Conservation (phyloP, 371 early-diverging fungal species). For the Mortierella sp. region DNA sequence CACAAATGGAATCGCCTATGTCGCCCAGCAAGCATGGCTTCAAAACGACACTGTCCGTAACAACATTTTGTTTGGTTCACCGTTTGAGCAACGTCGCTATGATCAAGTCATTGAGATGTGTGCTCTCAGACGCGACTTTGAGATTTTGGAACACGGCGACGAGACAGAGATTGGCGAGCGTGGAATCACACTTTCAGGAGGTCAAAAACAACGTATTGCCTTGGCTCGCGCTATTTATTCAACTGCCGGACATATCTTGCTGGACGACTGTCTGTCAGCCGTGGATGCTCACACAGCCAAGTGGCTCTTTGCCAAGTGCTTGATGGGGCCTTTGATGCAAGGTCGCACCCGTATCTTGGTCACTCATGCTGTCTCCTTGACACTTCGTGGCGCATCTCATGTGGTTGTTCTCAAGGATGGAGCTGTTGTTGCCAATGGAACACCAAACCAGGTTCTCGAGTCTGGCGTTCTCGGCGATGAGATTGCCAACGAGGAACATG, state of each 20-base stretch:
- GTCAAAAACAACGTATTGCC: constrained; percentile 84
- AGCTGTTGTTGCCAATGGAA: constrained; percentile 67
- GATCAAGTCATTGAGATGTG: constrained; percentile 71
- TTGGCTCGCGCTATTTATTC: constrained; percentile 86
- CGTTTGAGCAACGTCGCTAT: constrained; percentile 73
- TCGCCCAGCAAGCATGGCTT: constrained; percentile 86
- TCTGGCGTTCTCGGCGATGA: constrained; percentile 64
- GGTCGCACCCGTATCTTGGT: constrained; percentile 86
- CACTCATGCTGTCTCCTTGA: constrained; percentile 84
- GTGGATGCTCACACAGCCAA: constrained; percentile 90
- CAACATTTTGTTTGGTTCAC: constrained; percentile 85
- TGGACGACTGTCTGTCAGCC: constrained; percentile 86
- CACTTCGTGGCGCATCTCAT: constrained; percentile 74
- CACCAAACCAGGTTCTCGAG: constrained; percentile 57
- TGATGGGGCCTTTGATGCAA: constrained; percentile 73
- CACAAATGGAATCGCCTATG: constrained; percentile 74
- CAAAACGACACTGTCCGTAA: constrained; percentile 83
- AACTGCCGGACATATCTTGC: constrained; percentile 69
- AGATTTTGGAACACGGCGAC: constrained; percentile 84
- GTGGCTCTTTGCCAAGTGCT: constrained; percentile 76
- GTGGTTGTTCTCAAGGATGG: constrained; percentile 81
- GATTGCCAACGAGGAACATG: constrained; percentile 47
- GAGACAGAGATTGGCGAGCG: constrained; percentile 90
- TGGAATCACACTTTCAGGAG: constrained; percentile 90
- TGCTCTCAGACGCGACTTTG: constrained; percentile 83